These are phyloP conservation scores for Oryza glumipatula DNA, from an alignment of 176 grass and related monocot genomes.

Conservation along the genomic window DNA sequence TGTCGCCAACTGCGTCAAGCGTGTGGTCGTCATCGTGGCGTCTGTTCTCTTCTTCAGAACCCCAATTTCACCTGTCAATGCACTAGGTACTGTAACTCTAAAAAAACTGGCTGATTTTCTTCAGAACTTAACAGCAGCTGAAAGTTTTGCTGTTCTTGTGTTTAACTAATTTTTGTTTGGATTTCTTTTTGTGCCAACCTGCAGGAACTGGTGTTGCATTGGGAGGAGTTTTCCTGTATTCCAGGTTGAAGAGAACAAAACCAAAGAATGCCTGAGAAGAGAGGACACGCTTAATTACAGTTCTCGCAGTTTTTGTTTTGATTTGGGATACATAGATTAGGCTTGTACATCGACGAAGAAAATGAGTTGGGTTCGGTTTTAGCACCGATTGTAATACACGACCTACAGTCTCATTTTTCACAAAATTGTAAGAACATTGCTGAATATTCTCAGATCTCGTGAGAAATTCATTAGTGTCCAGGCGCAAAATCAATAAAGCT, in stretches of 20 bases:
- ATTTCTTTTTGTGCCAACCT: neutral
- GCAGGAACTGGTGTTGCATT: constrained; percentile 69
- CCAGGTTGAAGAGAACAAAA: constrained; percentile 55
- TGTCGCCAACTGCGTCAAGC: constrained; percentile 75
- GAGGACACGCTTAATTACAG: neutral
- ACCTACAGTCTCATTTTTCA: neutral
- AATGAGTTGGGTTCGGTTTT: neutral
- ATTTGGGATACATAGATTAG: constrained; percentile 5
- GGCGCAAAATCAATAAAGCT: neutral
- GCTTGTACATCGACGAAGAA: neutral
- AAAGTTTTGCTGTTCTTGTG: neutral
- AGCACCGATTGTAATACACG: constrained; percentile 24
- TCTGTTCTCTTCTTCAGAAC: constrained; percentile 78
- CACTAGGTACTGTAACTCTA: constrained; percentile 52
- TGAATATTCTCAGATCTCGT: neutral
- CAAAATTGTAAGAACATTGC: neutral
- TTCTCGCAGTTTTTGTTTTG: neutral
- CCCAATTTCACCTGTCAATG: constrained; percentile 65
- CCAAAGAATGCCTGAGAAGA: constrained; percentile 40
- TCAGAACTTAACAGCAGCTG: neutral
- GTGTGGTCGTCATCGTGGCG: constrained; percentile 66
- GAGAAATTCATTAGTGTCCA: neutral
- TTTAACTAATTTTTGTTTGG: neutral
- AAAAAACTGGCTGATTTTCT: neutral
- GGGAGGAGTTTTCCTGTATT: constrained; percentile 67